Base-by-base conservation (phyloP, 306 rosid genomes). In the Begonia fuchsioides region DNA sequence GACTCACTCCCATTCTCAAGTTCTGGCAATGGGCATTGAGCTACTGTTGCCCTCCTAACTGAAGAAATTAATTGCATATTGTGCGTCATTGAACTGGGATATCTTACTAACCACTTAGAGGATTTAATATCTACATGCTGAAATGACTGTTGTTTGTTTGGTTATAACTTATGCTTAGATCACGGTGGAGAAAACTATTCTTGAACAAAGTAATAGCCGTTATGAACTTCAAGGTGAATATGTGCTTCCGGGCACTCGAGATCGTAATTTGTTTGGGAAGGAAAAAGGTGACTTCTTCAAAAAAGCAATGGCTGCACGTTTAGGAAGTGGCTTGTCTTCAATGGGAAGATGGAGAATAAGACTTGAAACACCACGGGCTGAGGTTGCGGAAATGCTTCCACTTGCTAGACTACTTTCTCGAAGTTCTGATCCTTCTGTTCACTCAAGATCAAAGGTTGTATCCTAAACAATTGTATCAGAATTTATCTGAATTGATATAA, bases 141-240 rank as follows among this genome's bases (percentile, higher is more conserved):
- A 19, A 40, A 39, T 38, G 20, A 52, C 41, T 13, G 18, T 4
- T 26, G 35, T 59, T 53, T 15, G 41, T 52, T 59, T 68, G 61
- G 55, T 57, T 70, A 32, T 20, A 52, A 20, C 54, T 17, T 58
- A 70, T 52, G 13, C 62, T 54, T 67, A 90, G 97, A 90, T 90
- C 70, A 90, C 93, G 49, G 65, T 90, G 32, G 97, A 84, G 70
- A 90, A 81, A 81, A 50, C 86, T 49, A 73, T 81, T 66, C 67
- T 90, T 71, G 87, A 90, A 69, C 97, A 84, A 71, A 72, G 76
- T 71, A 63, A 73, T 69, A 90, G 94, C 70, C 79, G 60, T 64
- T 90, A 90, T 75, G 97, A 81, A 70, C 93, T 90, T 67, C 97
- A 90, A 72, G 97, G 97, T 32, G 97, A 90, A 69, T 90, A 84